These are phyloP conservation scores for Nadsonia commutata DNA, from an alignment of 1,139 yeast genomes.

Conservation along the genomic window DNA sequence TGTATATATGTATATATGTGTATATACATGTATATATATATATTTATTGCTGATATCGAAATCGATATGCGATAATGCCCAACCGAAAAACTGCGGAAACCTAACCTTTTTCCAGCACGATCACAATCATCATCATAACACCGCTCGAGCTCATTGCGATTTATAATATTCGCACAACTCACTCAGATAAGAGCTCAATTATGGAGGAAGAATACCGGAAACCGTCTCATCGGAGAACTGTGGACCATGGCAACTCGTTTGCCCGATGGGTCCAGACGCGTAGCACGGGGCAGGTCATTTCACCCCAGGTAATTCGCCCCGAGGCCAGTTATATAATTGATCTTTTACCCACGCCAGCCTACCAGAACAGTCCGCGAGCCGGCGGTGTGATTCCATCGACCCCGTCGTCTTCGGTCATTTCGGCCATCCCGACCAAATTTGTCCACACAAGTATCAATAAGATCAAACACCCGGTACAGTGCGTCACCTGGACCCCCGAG, in stretches of 20 bases:
- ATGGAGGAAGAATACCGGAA: slow-evolving; percentile 18
- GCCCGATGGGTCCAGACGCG: slow-evolving; percentile 57
- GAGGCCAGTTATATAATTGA: slow-evolving; percentile 64
- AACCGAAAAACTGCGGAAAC: not conserved
- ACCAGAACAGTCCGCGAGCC: slow-evolving; percentile 30
- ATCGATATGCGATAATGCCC: not conserved
- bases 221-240: slow-evolving; percentile 64
- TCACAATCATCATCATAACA: not conserved
- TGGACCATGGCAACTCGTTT: slow-evolving; percentile 77
- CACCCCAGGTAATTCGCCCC: slow-evolving; percentile 53
- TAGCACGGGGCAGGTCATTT: slow-evolving; percentile 23
- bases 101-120: not conserved
- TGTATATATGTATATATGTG: not conserved
- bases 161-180: too few species aligned
- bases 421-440: slow-evolving; percentile 48
- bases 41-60: not conserved
- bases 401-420: slow-evolving; percentile 40
- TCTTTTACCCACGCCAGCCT: slow-evolving; percentile 56
- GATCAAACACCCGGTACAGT: slow-evolving; percentile 80
- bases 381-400: slow-evolving; percentile 39
- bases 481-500: slow-evolving; percentile 93
- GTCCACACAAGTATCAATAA: slow-evolving; percentile 86
- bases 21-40: not conserved
- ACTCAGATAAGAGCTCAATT: too few species aligned
- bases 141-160: slow-evolving; percentile 3